Evolutionary conservation across 148 eudicot genomes (phyloP).

Genomic region (Mesembryanthemum crystallinum): DNA sequence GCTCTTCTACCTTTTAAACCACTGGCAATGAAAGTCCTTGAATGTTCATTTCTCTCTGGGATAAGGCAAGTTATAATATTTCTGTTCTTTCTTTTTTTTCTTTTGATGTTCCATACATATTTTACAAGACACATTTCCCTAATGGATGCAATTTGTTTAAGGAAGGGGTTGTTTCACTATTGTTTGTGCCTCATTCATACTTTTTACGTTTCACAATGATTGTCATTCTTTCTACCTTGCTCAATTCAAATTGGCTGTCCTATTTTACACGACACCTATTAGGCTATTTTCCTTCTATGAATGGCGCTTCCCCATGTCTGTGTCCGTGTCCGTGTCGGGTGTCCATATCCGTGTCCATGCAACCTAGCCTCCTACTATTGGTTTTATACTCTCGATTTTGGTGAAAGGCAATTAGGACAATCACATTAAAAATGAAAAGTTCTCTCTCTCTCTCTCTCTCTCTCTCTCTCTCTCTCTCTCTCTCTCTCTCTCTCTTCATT

Average conservation of each 20-base stretch:
- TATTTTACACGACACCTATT: too few species aligned
- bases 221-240: too few species aligned
- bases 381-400: not conserved
- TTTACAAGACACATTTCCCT: not conserved
- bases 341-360: too few species aligned
- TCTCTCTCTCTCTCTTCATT: too few species aligned
- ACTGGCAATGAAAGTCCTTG: constrained; percentile 71
- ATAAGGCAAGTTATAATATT: constrained; percentile 42
- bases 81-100: not conserved
- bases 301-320: too few species aligned
- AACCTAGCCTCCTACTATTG: not conserved
- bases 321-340: too few species aligned
- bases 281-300: too few species aligned
- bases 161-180: not conserved
- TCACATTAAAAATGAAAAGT: not conserved
- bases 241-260: too few species aligned
- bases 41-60: constrained; percentile 85
- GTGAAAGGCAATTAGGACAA: not conserved
- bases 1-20: constrained; percentile 82
- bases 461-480: too few species aligned
- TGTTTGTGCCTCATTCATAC: not conserved
- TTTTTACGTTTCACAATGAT: too few species aligned
- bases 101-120: not conserved
- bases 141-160: not conserved
- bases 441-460: not conserved